Evolutionary conservation across 345 rosid species (phyloP), one percentile per base, ranked within the genome.

Genomic region (Syzygium aqueum): DNA sequence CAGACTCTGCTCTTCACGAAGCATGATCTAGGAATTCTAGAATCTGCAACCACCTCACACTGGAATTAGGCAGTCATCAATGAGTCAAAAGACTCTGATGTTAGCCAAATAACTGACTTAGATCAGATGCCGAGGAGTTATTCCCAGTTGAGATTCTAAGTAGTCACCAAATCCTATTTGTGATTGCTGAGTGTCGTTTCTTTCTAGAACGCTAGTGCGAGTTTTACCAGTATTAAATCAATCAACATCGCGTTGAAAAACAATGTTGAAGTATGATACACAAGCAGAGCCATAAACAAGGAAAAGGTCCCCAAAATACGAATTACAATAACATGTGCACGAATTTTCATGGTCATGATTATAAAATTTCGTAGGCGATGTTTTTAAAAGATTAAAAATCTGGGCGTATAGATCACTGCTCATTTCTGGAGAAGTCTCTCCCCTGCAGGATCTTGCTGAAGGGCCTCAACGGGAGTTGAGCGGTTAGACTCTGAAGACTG

Each of bases 401-500:
- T 5, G 49, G 0, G 82, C 3, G 25, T 19, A 37, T 43, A 49
- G 22, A 73, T 37, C 49, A 3, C 82, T 73, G 82, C 82, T 88
- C 80, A 85, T 54, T 78, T 78, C 53, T 56, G 57, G 87, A 88
- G 77, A 85, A 88, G 89, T 22, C 57, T 77, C 85, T 88, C 89
- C 82, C 53, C 53, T 40, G 77, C 37, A 22, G 86, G 33, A 77
- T 77, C 86, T 52, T 27, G 85, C 77, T 43, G 85, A 87, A 86
- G 85, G 84, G 51, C 82, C 77, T 87, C 88, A 17, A 90, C 84
- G 4, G 93, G 95, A 40, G 93, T 92, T 21, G 98, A 94, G 23
- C 93, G 93, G 59, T 91, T 91, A 2, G 96, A 91, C 87, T 95
- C 92, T 3, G 98, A 94, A 2, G 95, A 95, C 8, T 93, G 93